phyloP scores from a whole-genome alignment of 139 green algal genomes.

The Haematococcus sp. region DNA sequence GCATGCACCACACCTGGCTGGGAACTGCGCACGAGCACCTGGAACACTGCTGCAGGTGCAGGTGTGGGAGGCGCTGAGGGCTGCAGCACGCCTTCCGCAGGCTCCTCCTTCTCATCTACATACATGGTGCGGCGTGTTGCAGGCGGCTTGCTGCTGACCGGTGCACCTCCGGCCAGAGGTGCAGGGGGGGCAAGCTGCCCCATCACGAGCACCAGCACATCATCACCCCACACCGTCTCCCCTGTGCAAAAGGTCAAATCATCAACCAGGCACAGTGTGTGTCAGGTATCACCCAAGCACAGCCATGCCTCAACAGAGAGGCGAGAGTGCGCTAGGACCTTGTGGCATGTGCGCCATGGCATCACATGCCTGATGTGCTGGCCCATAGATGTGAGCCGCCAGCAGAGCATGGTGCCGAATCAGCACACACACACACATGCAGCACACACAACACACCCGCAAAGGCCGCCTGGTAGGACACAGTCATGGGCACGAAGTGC shows the following conservation, averaged over 20 bases:
- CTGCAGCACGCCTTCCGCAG: background rate
- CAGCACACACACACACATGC: too few relatives aligned
- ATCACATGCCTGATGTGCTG: too few relatives aligned
- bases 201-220: constrained; percentile 14
- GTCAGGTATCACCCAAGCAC: too few relatives aligned
- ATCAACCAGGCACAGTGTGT: too few relatives aligned
- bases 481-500: constrained; percentile 29
- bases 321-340: too few relatives aligned
- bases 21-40: constrained; percentile 6
- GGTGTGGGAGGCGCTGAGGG: background rate
- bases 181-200: too few relatives aligned
- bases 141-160: background rate
- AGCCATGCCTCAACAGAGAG: too few relatives aligned
- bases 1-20: constrained; percentile 8
- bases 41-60: background rate
- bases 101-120: background rate
- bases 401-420: too few relatives aligned
- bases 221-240: constrained; percentile 13
- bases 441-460: background rate
- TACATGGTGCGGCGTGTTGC: background rate
- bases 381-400: too few relatives aligned
- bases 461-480: constrained; percentile 21
- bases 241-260: constrained; percentile 3
- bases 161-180: too few relatives aligned
- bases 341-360: too few relatives aligned